These are phyloP conservation scores for Dimargaris xerosporica DNA, from an alignment of 192 early-diverging fungal genomes.

Conservation along the genomic window DNA sequence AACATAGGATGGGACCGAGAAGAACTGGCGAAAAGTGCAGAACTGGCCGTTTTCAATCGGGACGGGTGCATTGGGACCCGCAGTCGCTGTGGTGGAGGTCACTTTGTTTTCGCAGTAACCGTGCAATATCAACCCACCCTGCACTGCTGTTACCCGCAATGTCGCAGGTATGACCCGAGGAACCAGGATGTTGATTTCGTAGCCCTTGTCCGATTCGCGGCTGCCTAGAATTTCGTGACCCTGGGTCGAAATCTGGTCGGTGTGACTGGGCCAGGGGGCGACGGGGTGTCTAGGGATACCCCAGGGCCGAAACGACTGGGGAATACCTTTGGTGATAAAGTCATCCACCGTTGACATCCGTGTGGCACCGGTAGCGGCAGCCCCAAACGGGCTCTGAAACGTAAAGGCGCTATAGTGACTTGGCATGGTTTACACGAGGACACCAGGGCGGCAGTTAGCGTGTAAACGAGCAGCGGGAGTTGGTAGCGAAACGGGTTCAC, in stretches of 20 bases:
- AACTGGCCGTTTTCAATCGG: background rate
- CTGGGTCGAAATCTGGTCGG: background rate
- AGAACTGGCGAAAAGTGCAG: background rate
- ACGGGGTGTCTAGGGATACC: background rate
- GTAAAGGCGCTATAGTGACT: conserved; percentile 5
- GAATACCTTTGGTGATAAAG: conserved; percentile 4
- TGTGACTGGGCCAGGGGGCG: no score
- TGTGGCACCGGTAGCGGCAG: background rate
- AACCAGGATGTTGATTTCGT: background rate
- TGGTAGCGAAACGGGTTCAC: no score
- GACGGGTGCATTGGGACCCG: background rate
- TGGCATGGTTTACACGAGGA: background rate
- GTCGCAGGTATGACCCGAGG: conserved; percentile 9
- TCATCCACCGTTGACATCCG: background rate
- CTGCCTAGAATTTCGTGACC: conserved; percentile 5
- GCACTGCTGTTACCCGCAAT: conserved; percentile 8
- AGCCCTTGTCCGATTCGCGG: background rate
- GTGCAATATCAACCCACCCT: conserved; percentile 6
- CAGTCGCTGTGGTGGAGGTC: background rate
- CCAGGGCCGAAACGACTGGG: conserved; percentile 4
- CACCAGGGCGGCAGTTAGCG: background rate
- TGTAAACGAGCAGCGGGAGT: background rate
- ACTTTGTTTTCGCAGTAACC: background rate
- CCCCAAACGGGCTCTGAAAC: no score
- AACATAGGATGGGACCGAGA: conserved; percentile 8